Percentiles rank a stretch among this genome's conserved stretches.
These are phyloP conservation scores for Russula griseocarnosa DNA, from an alignment of 768 basidiomycete species.

Conservation along the genomic window DNA sequence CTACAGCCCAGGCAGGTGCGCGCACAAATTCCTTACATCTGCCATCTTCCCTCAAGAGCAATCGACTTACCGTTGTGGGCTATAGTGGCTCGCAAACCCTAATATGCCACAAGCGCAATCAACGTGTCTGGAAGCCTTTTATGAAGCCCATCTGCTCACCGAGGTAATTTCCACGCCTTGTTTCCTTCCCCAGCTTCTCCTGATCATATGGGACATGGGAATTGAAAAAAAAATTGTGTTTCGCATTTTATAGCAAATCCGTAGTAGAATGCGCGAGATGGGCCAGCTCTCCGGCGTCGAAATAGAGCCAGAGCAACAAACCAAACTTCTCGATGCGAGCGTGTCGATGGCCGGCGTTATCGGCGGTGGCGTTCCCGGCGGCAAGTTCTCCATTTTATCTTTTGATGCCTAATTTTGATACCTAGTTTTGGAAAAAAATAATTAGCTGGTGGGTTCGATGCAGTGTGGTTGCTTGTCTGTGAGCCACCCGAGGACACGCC, in stretches of 20 bases:
- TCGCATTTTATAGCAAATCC: conserved; percentile 59
- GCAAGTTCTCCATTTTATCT: conserved; percentile 43
- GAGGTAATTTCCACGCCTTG: conserved; percentile 43
- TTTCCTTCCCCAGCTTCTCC: not conserved
- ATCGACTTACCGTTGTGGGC: not conserved
- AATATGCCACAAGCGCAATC: conserved; percentile 42
- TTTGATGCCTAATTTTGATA: not conserved
- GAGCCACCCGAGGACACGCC: conserved; percentile 47
- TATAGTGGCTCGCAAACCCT: conserved; percentile 59
- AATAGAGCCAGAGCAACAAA: conserved; percentile 90
- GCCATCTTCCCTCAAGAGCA: not conserved
- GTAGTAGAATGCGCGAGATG: conserved; percentile 80
- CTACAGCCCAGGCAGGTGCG: conserved; percentile 56
- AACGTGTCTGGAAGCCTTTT: conserved; percentile 52
- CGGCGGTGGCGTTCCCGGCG: conserved; percentile 94
- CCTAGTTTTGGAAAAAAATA: not conserved
- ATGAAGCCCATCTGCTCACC: conserved; percentile 51
- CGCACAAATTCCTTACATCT: conserved; percentile 1
- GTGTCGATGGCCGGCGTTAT: conserved; percentile 77
- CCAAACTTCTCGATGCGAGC: conserved; percentile 73
- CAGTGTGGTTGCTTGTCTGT: conserved; percentile 87
- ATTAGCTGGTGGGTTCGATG: conserved; percentile 94
- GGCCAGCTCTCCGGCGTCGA: conserved; percentile 70
- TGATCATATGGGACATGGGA: not conserved
- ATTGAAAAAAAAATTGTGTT: no score